These are phyloP conservation scores for Carex arenaria DNA, from an alignment of 202 grass and related monocot genomes.

Conservation along the genomic window DNA sequence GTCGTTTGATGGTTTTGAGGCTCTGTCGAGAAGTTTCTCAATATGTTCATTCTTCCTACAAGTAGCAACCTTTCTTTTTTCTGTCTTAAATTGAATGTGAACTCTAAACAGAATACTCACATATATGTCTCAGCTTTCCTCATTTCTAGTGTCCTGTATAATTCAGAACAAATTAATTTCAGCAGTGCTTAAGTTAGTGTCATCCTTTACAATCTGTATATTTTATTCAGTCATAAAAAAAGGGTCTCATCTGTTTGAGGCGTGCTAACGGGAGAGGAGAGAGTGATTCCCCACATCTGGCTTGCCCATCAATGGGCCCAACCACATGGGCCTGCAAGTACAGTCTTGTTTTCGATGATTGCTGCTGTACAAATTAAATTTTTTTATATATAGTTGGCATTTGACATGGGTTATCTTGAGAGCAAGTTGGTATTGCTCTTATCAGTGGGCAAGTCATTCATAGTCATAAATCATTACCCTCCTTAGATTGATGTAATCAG, in stretches of 20 bases:
- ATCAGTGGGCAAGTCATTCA: no score
- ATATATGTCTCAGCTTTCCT: not conserved
- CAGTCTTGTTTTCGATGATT: no score
- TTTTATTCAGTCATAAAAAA: not conserved
- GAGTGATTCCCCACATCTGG: no score
- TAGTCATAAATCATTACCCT: no score
- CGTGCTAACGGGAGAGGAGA: not conserved
- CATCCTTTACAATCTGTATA: not conserved
- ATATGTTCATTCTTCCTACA: conserved; percentile 20
- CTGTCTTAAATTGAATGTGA: not conserved
- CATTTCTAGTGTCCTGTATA: not conserved
- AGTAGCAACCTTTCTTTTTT: not conserved
- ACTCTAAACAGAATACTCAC: not conserved
- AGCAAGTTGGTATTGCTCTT: not conserved
- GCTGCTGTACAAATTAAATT: not conserved
- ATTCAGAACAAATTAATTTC: not conserved
- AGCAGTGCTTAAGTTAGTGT: not conserved
- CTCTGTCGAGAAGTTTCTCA: conserved; percentile 52
- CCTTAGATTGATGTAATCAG: no score
- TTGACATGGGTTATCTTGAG: not conserved
- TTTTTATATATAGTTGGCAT: not conserved
- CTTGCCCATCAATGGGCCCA: not conserved
- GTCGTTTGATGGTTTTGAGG: conserved; percentile 42
- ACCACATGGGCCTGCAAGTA: not conserved
- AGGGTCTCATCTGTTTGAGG: not conserved